Evolutionary conservation across 805 yeast genomes (phyloP).

Genomic region (Zygoascus flipseniorum): DNA sequence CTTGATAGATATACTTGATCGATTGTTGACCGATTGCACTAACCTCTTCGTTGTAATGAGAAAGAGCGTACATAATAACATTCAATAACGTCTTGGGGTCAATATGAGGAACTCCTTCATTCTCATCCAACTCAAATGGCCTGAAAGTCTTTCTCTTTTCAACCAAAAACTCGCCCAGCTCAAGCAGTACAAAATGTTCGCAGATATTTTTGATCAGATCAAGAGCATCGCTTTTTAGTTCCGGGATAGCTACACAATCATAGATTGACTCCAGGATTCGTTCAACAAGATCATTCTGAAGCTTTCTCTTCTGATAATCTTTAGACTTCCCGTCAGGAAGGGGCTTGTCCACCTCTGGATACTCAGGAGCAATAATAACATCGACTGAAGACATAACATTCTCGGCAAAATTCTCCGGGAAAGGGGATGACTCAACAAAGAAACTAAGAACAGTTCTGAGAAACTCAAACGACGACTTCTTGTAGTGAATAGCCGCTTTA

Average conservation of each 20-base stretch:
- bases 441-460: constrained; percentile 57
- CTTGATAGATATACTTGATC: constrained; percentile 49
- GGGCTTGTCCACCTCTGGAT: constrained; percentile 31
- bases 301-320: constrained; percentile 25
- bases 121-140: constrained; percentile 64
- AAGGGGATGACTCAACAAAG: constrained; percentile 48
- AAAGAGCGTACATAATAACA: constrained; percentile 71
- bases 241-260: constrained; percentile 67
- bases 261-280: constrained; percentile 63
- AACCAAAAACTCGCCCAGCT: constrained; percentile 63
- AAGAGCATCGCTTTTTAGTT: constrained; percentile 59
- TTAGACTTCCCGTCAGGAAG: constrained; percentile 15
- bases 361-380: constrained; percentile 29
- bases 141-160: constrained; percentile 58
- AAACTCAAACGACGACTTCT: constrained; percentile 71
- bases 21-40: constrained; percentile 63
- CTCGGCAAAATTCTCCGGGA: constrained; percentile 35
- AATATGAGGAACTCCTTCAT: constrained; percentile 66
- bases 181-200: constrained; percentile 70
- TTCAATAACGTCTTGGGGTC: constrained; percentile 63
- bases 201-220: constrained; percentile 55
- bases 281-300: constrained; percentile 51
- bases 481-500: constrained; percentile 47
- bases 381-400: constrained; percentile 15
- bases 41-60: constrained; percentile 65